Evolutionary conservation across 768 basidiomycete species (phyloP).

Genomic region (Suillus bovinus): DNA sequence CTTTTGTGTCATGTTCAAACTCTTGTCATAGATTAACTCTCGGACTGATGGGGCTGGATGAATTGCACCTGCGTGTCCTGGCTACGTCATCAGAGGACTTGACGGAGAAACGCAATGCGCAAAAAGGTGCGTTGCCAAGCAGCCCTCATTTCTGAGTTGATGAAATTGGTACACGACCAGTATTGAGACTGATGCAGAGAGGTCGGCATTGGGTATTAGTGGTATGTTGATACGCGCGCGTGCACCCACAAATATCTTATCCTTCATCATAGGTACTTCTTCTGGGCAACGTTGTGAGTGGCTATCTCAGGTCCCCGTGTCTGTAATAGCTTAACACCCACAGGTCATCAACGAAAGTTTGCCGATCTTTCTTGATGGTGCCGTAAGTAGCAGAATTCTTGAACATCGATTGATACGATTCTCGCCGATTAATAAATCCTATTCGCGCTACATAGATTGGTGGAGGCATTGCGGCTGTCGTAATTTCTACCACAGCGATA

Average conservation of each 20-base stretch:
- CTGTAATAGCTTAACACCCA: not conserved
- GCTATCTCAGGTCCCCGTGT: not conserved
- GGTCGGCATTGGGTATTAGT: conserved; percentile 95
- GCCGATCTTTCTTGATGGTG: conserved; percentile 79
- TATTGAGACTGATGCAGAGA: conserved; percentile 53
- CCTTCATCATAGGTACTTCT: conserved; percentile 63
- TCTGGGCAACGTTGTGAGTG: conserved; percentile 80
- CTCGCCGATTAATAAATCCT: not conserved
- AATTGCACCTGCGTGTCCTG: conserved; percentile 85
- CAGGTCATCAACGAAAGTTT: conserved; percentile 83
- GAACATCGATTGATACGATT: conserved; percentile 7
- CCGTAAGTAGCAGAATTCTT: conserved; percentile 34
- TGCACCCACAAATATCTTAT: conserved; percentile 11
- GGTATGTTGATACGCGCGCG: conserved; percentile 40
- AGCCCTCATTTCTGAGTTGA: not conserved
- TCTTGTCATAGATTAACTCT: conserved; percentile 66
- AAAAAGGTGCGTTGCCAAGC: conserved; percentile 50
- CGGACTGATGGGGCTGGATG: conserved; percentile 93
- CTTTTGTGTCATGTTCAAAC: not conserved
- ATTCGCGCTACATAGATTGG: conserved; percentile 40
- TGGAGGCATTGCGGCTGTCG: conserved; percentile 74
- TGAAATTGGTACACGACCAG: conserved; percentile 31
- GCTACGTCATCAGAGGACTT: conserved; percentile 77
- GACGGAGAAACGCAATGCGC: conserved; percentile 66
- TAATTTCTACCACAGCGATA: conserved; percentile 66